Percentiles rank a stretch among this genome's conserved stretches.
These are phyloP conservation scores for Talaromyces sp. DNA, from an alignment of 2,329 filamentous ascomycete genomes.

Conservation along the genomic window DNA sequence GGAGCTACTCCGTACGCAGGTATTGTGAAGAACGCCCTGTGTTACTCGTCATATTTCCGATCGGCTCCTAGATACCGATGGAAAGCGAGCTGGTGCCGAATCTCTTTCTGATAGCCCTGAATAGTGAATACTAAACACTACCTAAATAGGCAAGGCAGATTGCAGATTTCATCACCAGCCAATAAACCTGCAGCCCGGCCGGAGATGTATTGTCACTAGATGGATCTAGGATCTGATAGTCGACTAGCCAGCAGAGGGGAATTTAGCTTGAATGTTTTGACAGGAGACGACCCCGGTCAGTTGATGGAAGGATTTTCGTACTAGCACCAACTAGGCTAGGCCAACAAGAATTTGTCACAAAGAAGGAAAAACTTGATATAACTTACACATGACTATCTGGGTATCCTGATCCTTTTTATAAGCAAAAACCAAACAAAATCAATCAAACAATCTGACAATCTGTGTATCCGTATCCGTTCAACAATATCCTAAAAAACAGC, in stretches of 20 bases:
- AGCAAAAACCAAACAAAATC: too few relatives aligned
- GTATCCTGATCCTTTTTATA: too few relatives aligned
- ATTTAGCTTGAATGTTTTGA: neutral
- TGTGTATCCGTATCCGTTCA: too few relatives aligned
- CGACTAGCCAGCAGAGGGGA: neutral
- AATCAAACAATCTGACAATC: too few relatives aligned
- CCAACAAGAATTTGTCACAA: too few relatives aligned
- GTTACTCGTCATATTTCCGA: neutral
- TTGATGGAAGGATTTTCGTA: too few relatives aligned
- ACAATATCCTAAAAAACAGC: too few relatives aligned
- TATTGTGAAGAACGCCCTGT: neutral
- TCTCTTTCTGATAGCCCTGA: neutral
- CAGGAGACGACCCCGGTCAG: neutral
- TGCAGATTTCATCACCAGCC: neutral
- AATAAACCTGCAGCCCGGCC: neutral
- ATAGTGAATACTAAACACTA: neutral
- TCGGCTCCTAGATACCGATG: neutral
- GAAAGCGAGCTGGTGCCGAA: neutral
- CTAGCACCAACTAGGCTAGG: too few relatives aligned
- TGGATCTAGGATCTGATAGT: slow-evolving; percentile 2
- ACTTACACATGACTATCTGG: too few relatives aligned
- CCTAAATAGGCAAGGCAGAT: too few relatives aligned
- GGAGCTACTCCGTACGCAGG: neutral
- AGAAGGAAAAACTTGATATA: too few relatives aligned
- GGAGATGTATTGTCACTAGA: neutral